Evolutionary conservation across 345 rosid species (phyloP).

Genomic region (Linum lewisii): DNA sequence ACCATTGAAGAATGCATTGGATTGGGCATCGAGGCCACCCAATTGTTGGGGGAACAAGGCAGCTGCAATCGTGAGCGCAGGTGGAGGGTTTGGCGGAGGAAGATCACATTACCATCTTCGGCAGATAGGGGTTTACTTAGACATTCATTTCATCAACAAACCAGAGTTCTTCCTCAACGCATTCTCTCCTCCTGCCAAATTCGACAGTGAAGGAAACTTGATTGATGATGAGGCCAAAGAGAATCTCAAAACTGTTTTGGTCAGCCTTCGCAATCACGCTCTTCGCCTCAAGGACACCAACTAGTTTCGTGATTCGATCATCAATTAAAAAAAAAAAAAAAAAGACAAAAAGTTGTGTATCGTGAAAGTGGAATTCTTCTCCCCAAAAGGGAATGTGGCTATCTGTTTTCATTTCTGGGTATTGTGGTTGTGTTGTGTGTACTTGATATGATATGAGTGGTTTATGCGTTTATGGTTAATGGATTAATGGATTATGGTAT

Average conservation of each 20-base stretch:
- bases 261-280: neutral
- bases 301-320: too few relatives aligned
- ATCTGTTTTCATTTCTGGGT: too few relatives aligned
- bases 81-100: slow-evolving; percentile 58
- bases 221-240: slow-evolving; percentile 39
- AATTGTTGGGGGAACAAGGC: slow-evolving; percentile 79
- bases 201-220: slow-evolving; percentile 60
- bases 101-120: slow-evolving; percentile 69
- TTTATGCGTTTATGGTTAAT: too few relatives aligned
- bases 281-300: neutral
- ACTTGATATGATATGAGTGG: too few relatives aligned
- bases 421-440: too few relatives aligned
- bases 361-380: too few relatives aligned
- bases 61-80: slow-evolving; percentile 62
- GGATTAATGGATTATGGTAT: too few relatives aligned
- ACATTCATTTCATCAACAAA: slow-evolving; percentile 86
- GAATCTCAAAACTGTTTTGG: slow-evolving; percentile 41
- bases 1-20: slow-evolving; percentile 76
- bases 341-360: too few relatives aligned
- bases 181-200: slow-evolving; percentile 64
- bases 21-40: slow-evolving; percentile 77
- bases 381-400: too few relatives aligned
- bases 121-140: slow-evolving; percentile 66
- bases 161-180: slow-evolving; percentile 71
- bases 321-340: too few relatives aligned